phyloP scores from a whole-genome alignment of 1,139 yeast species.

The Schizosaccharomyces versatilis region DNA sequence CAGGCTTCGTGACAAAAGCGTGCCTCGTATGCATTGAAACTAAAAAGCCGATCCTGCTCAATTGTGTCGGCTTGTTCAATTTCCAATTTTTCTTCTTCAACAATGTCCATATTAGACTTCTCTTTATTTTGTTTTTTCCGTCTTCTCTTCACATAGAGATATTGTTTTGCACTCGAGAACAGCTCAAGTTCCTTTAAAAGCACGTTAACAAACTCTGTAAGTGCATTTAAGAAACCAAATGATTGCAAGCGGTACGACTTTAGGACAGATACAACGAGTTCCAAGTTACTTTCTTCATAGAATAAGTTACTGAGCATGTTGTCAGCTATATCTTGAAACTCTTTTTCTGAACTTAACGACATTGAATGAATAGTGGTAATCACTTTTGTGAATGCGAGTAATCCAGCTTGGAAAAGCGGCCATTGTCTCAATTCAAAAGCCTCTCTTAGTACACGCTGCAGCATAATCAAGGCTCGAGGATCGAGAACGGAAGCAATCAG shows the following conservation, averaged over 20 bases:
- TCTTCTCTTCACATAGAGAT: conserved; percentile 15
- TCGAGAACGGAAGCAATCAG: conserved; percentile 46
- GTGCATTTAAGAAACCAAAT: conserved; percentile 36
- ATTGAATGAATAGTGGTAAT: conserved; percentile 17
- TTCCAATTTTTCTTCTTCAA: conserved; percentile 22
- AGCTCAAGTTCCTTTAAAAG: conserved; percentile 46
- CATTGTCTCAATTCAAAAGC: conserved; percentile 28
- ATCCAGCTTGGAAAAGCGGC: conserved; percentile 45
- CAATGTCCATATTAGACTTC: conserved; percentile 16
- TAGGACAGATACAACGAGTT: conserved; percentile 37
- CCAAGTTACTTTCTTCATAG: conserved; percentile 42
- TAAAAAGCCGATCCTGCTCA: conserved; percentile 32
- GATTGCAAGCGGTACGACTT: conserved; percentile 41
- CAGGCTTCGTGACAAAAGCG: conserved; percentile 17
- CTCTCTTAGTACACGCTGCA: conserved; percentile 34
- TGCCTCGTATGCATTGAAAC: conserved; percentile 24
- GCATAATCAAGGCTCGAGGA: conserved; percentile 40
- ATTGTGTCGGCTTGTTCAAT: conserved; percentile 19
- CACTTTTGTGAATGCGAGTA: conserved; percentile 47
- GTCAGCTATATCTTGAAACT: conserved; percentile 28
- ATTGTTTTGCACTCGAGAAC: conserved; percentile 35
- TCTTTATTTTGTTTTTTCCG: conserved; percentile 16
- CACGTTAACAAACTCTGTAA: conserved; percentile 45
- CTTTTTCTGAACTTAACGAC: conserved; percentile 20
- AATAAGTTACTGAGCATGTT: conserved; percentile 36